Evolutionary conservation across 192 early-diverging fungal species (phyloP), one percentile per base, ranked within the genome.

Genomic region (Coemansia sp.): DNA sequence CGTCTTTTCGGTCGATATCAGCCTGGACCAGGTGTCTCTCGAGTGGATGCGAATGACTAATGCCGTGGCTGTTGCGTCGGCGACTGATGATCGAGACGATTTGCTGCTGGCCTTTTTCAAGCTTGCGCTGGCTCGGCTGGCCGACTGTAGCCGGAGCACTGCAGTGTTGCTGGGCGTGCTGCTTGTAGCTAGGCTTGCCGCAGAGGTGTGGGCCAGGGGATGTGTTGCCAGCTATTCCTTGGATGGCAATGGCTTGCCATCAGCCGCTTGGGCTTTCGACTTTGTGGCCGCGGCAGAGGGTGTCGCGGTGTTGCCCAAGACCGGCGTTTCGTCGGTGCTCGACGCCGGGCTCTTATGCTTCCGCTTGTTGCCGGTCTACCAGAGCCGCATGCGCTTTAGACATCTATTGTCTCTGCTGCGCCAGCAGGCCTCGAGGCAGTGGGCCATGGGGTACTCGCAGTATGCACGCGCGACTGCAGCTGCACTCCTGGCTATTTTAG

Each of bases 31-130:
- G 20, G 59, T 61, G 47, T 61, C 59, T 39, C 59, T 61, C 2
- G 46, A 61, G 29, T 61, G 59, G 59, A 61, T 61, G 47, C 59
- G 59, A 22, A 10, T 51, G 49, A 5, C 25, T 0, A 51, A 51
- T 13, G 20, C 49, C 4, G 23, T 51, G 49, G 49, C 39, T 42
- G 9, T 3, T 42, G 9, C 0, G 3, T 42, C 39, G 3, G 9
- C 8, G 9, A 13, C 39, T 42, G 39, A 6, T 42, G n/a, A n/a
- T n/a, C n/a, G n/a, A n/a, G n/a, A n/a, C n/a, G n/a, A n/a, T n/a
- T n/a, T n/a, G n/a, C 39, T 42, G 9, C 13, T 42, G 39, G 39
- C 6, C 3, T 42, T 42, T 42, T 5, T 1, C 8, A 5, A 13
- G 8, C 39, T 42, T 10, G 39, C 16, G 39, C 3, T 42, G 39